Base-by-base conservation (phyloP, 176 grass and related monocot genomes). In the Tuctoria greenei region DNA sequence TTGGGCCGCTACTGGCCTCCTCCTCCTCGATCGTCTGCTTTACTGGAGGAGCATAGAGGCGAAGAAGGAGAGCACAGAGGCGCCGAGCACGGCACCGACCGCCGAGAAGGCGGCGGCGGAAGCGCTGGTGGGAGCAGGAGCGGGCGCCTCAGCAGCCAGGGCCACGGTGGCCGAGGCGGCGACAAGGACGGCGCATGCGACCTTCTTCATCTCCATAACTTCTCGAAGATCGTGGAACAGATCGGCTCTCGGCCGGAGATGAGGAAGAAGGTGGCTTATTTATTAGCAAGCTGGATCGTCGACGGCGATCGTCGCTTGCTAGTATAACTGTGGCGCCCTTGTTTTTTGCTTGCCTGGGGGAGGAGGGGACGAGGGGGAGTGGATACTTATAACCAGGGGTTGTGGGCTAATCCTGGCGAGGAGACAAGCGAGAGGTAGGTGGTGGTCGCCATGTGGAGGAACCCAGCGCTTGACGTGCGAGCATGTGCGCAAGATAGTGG, bases 131-230 rank as follows among this genome's bases (percentile, higher is more conserved):
- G 93, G 90, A 6, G 88, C 35, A 0, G 83, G 93, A 5, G 93
- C 83, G 1, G 93, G 93, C 0, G 70, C 90, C 0, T 97, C 93
- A 7, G 81, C 56, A 6, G 93, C 90, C 17, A 97, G 35, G 39
- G 79, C 88, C 15, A 82, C 86, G n/a, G 88, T 87, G 46, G 81
- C 86, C 8, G 88, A 86, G 64, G 85, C 87, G 16, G 72, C 87
- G 34, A 84, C 59, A 64, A 97, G 85, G 77, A 87, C 77, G 37
- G 78, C 86, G 76, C 90, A 97, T 60, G 78, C 90, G 31, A 97
- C 60, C 83, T 93, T 97, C 80, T 87, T 97, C 93, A 93, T 93
- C 90, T 91, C 88, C 90, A 89, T 97, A 64, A 31, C 39, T 49
- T 44, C 21, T 69, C 18, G 34, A 28, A 1, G 2, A 66, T 61